Conservation (phyloP, 2,329 filamentous ascomycete genomes). For the Tolypocladium ovalisporum region DNA sequence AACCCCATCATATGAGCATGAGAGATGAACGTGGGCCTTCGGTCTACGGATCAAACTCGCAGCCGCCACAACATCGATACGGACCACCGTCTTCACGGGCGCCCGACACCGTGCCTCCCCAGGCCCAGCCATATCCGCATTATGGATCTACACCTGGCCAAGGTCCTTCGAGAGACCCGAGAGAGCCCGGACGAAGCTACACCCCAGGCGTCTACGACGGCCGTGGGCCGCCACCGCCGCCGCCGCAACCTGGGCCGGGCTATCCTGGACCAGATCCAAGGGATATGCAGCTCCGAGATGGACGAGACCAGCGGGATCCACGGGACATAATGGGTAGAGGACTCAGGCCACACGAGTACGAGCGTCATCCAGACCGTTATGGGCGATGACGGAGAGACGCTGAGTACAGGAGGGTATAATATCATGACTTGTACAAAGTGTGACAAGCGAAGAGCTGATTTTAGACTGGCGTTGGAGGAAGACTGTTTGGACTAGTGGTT, state of each 20-base stretch:
- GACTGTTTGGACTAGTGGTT: background rate
- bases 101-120: constrained; percentile 28
- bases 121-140: constrained; percentile 28
- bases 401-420: background rate
- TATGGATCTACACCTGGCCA: constrained; percentile 33
- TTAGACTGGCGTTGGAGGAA: background rate
- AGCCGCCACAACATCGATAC: constrained; percentile 27
- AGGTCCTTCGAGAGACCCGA: constrained; percentile 27
- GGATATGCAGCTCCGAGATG: constrained; percentile 19
- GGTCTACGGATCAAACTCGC: constrained; percentile 20
- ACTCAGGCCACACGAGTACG: constrained; percentile 34
- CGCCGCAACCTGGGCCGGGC: constrained; percentile 22
- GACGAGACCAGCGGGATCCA: constrained; percentile 22
- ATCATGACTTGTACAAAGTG: background rate
- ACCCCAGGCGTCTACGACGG: constrained; percentile 33
- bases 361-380: constrained; percentile 32
- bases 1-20: constrained; percentile 21
- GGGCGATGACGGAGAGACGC: constrained; percentile 21
- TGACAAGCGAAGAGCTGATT: background rate
- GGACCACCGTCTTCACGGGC: constrained; percentile 26
- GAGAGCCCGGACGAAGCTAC: constrained; percentile 33
- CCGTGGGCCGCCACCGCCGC: constrained; percentile 26
- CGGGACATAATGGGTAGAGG: constrained; percentile 31
- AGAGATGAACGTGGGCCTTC: constrained; percentile 26
- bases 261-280: constrained; percentile 21